These are phyloP conservation scores for Brasenia schreberi DNA, from an alignment of 164 flowering plant species.

Conservation along the genomic window DNA sequence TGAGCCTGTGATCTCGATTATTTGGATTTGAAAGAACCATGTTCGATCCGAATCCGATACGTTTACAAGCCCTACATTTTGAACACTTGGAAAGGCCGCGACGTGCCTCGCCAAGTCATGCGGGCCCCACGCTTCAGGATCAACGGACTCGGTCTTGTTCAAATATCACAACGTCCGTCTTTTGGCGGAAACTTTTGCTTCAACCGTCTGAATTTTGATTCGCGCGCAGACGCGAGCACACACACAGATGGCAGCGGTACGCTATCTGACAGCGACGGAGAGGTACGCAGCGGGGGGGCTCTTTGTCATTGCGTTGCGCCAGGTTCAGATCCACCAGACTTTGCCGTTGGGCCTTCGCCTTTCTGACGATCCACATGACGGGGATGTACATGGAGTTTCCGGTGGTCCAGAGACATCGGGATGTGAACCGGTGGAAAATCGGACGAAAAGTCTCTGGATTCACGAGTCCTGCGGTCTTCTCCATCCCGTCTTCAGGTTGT, in stretches of 20 bases:
- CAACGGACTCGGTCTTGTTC: too few species aligned
- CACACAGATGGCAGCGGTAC: constrained; percentile 9
- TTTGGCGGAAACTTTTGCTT: too few species aligned
- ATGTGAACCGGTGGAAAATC: neutral
- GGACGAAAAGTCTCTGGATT: constrained; percentile 42
- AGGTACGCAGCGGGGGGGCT: constrained; percentile 72
- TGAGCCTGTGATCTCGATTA: too few species aligned
- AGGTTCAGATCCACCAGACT: constrained; percentile 80
- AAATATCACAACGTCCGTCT: too few species aligned
- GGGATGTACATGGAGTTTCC: constrained; percentile 13
- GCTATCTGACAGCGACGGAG: constrained; percentile 57
- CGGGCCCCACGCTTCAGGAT: too few species aligned
- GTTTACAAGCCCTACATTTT: too few species aligned
- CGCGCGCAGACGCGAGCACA: neutral
- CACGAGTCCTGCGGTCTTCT: constrained; percentile 53
- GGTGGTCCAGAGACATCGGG: neutral
- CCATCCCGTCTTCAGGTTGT: constrained; percentile 69
- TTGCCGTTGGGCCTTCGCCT: constrained; percentile 30
- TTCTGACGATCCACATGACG: constrained; percentile 6
- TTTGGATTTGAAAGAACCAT: too few species aligned
- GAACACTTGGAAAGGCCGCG: too few species aligned
- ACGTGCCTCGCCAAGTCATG: too few species aligned
- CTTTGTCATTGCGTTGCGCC: constrained; percentile 65
- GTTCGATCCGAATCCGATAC: too few species aligned
- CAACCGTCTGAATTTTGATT: too few species aligned